phyloP scores from a whole-genome alignment of 1,284 basidiomycete genomes.

The Cryptococcus hybrid region DNA sequence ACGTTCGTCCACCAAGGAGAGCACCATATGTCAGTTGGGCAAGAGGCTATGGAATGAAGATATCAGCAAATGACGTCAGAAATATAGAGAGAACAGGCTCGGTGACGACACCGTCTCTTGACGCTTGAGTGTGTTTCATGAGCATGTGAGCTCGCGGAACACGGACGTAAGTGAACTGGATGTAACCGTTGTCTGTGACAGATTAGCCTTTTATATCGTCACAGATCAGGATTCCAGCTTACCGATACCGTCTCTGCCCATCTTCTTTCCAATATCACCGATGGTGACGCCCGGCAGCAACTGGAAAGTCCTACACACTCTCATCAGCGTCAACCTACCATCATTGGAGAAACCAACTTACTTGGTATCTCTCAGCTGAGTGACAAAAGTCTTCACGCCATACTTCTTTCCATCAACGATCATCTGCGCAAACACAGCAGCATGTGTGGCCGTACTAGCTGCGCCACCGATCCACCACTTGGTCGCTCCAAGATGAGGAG shows the following conservation, averaged over 20 bases:
- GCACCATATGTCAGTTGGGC: conserved; percentile 60
- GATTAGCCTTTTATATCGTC: background rate
- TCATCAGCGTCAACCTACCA: conserved; percentile 2
- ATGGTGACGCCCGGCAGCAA: conserved; percentile 57
- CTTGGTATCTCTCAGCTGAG: conserved; percentile 57
- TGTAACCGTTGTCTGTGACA: conserved; percentile 52
- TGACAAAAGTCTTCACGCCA: conserved; percentile 60
- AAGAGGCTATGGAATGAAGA: conserved; percentile 47
- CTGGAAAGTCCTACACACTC: conserved; percentile 46
- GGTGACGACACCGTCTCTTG: conserved; percentile 51
- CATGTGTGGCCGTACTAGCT: conserved; percentile 58
- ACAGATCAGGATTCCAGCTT: conserved; percentile 3
- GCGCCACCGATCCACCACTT: conserved; percentile 62
- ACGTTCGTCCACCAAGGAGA: conserved; percentile 56
- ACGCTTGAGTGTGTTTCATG: conserved; percentile 60
- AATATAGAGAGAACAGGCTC: conserved; percentile 29
- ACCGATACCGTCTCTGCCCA: conserved; percentile 58
- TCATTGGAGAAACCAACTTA: conserved; percentile 29
- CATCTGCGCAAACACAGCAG: conserved; percentile 58
- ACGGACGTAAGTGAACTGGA: conserved; percentile 58
- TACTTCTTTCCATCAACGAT: conserved; percentile 56
- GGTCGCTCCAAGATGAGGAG: conserved; percentile 55
- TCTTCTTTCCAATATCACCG: conserved; percentile 61
- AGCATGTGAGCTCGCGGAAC: conserved; percentile 59
- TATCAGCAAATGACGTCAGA: conserved; percentile 26